Percentiles rank a stretch among this genome's conserved stretches.
Evolutionary conservation across 148 eudicot species (phyloP).

Genomic region (Rhododendron griersonianum): DNA sequence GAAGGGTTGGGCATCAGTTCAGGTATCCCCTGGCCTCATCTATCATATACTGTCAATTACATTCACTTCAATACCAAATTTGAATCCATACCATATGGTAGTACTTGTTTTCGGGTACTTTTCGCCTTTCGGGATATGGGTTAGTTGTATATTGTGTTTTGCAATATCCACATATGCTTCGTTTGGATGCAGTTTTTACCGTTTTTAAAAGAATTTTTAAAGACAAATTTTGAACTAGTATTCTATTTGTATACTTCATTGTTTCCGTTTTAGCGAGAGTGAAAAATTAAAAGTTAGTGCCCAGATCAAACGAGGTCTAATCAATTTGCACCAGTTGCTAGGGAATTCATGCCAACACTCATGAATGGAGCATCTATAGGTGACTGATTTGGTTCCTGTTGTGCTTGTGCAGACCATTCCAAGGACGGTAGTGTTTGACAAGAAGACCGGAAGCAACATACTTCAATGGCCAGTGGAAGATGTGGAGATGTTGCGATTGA

Average conservation of each 20-base stretch:
- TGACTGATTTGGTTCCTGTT: background rate
- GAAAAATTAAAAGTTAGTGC: background rate
- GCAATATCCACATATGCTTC: background rate
- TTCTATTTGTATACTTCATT: background rate
- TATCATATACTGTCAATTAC: background rate
- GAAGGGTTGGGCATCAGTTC: constrained; percentile 90
- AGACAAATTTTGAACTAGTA: background rate
- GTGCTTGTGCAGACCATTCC: constrained; percentile 51
- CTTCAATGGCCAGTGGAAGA: constrained; percentile 86
- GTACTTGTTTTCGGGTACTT: background rate
- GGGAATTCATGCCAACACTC: background rate
- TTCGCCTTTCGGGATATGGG: no score
- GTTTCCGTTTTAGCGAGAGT: background rate
- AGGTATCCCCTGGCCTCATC: constrained; percentile 36
- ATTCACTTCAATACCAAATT: no score
- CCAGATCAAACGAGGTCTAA: background rate
- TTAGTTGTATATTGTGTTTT: no score
- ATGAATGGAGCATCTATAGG: background rate
- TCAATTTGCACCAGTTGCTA: background rate
- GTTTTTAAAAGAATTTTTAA: no score
- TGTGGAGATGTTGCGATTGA: constrained; percentile 55
- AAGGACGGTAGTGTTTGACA: constrained; percentile 66
- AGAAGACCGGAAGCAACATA: constrained; percentile 64
- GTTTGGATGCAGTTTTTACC: background rate
- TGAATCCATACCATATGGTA: background rate